Conservation (phyloP, 345 rosid genomes). For the Chamaenerion angustifolium region DNA sequence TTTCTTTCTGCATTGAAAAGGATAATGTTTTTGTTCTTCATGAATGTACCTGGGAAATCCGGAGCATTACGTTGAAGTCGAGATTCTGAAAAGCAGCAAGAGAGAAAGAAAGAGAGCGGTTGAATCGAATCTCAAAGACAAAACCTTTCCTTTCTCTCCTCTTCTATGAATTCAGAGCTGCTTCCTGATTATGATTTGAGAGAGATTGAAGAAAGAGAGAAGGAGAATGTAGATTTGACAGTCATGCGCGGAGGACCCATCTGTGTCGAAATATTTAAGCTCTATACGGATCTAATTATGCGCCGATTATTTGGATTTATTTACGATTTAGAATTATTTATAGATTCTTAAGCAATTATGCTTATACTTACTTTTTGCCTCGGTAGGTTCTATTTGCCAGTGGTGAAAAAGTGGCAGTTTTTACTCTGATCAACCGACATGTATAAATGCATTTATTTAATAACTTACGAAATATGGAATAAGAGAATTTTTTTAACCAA, state of each 20-base stretch:
- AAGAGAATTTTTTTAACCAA: too few relatives aligned
- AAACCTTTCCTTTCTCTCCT: background rate
- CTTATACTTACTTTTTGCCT: too few relatives aligned
- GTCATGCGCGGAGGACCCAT: constrained; percentile 10
- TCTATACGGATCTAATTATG: constrained; percentile 4
- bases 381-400: too few relatives aligned
- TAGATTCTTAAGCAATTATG: too few relatives aligned
- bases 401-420: too few relatives aligned
- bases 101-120: background rate
- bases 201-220: constrained; percentile 5
- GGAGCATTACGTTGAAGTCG: constrained; percentile 1
- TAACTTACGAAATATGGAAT: too few relatives aligned
- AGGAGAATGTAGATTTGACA: constrained; percentile 9
- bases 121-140: constrained; percentile 5
- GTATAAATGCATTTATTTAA: too few relatives aligned
- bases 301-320: too few relatives aligned
- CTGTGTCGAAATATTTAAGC: constrained; percentile 3
- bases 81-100: background rate
- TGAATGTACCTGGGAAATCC: constrained; percentile 9
- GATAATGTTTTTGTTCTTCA: background rate
- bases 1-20: background rate
- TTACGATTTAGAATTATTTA: too few relatives aligned
- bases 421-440: too few relatives aligned
- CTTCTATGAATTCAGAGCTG: constrained; percentile 8
- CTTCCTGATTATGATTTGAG: background rate